Percentiles rank a stretch among this genome's conserved stretches.
Conservation (phyloP, 2,329 filamentous ascomycete genomes). For the Aspergillus udagawae region DNA sequence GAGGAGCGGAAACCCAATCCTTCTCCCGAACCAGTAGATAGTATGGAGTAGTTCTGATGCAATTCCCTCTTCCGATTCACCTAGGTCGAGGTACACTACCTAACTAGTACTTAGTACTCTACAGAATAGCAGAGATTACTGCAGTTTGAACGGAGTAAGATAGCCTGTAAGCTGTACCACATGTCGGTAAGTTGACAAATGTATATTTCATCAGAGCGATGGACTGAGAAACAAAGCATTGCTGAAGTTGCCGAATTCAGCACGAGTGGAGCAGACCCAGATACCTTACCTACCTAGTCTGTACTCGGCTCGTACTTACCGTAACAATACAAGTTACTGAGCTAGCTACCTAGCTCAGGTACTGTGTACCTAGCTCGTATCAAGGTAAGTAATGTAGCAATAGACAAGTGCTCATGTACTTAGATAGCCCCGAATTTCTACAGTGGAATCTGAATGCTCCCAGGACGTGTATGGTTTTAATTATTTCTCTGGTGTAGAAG, state of each 20-base stretch:
- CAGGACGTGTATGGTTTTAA: no score
- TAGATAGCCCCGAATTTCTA: no score
- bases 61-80: background rate
- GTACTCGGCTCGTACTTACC: background rate
- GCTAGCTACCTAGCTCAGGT: background rate
- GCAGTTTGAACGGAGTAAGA: background rate
- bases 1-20: background rate
- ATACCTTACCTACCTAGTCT: background rate
- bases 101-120: no score
- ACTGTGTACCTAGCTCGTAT: no score
- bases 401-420: no score
- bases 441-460: no score
- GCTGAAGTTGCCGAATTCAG: background rate
- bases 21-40: no score
- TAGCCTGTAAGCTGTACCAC: background rate
- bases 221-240: no score
- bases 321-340: background rate
- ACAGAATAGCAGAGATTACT: background rate
- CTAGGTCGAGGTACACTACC: no score
- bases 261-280: background rate
- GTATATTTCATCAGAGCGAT: background rate
- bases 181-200: background rate
- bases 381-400: no score
- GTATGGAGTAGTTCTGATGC: background rate
- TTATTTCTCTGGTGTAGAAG: no score